Evolutionary conservation across 2,329 filamentous ascomycete species (phyloP), one percentile per base, ranked within the genome.

Genomic region (Hypoxylon rubiginosum): DNA sequence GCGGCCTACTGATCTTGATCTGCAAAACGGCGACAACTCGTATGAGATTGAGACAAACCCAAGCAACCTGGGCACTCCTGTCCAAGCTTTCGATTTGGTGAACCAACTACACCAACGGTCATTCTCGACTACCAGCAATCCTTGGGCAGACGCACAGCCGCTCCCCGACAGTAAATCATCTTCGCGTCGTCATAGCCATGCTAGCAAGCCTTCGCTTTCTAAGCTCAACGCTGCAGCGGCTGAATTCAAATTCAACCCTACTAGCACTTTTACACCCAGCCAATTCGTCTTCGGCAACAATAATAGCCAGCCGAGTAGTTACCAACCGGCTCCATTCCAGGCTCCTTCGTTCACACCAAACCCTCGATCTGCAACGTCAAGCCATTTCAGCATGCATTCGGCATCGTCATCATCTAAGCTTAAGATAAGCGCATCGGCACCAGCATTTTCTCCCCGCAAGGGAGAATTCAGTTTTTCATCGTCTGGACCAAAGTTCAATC

Each of bases 181-280:
- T 21, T 75, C 80, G 30, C 80, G 82, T 46, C 81, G 79, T 15
- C 80, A 83, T 10, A 87, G 86, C 68, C 91, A 94, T 74, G 85
- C 83, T 17, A 91, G 90, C 75, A 92, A 91, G 72, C 83, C 89
- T 2, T 94, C 89, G 0, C 79, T 90, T 46, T 93, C 93, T 0
- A 94, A 90, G 71, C 86, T 98, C 72, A 98, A 98, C 73, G 94
- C 97, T 30, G 88, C 91, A 67, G 95, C 95, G 0, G 92, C 94
- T 50, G 93, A 96, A 74, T 97, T 97, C 83, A 93, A 91, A 72
- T 95, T 95, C 79, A 87, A 88, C 67, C 86, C 86, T 3, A 77
- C 80, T 2, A 85, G 77, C 72, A 80, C 79, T 26, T 88, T 88
- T 72, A 81, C 83, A 39, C 82, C 84, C 34, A 77, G 80, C 15